Base-by-base conservation (phyloP, 176 grass and related monocot genomes). In the Phragmites australis region DNA sequence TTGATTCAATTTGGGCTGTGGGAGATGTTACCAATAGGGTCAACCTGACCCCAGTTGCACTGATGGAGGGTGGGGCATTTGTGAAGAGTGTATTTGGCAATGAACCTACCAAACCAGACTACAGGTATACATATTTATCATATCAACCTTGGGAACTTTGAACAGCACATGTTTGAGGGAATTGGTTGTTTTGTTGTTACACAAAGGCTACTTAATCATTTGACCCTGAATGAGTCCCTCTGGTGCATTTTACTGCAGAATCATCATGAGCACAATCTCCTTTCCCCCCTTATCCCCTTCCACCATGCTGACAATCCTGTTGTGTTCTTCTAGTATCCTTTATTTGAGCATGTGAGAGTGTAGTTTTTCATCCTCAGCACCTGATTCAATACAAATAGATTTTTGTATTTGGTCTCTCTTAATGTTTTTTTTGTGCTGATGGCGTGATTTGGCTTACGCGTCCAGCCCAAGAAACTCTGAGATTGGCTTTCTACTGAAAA, bases 1-100 rank as follows among this genome's bases (percentile, higher is more conserved):
- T 92, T 86, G 80, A 87, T 80, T 92, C 93, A 57, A 90, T 96
- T 53, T 96, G 90, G 93, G 93, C 93, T 26, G 85, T 96, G 31
- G 90, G 93, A 8, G 90, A 96, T 84, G 93, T 88, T 50, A 96
- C 93, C 63, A 83, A 92, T 82, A 86, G 90, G 72, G 21, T 96
- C 16, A 96, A 96, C 81, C 63, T 92, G 66, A 96, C 88, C 2
- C 93, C 93, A 52, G 88, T 92, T 79, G 93, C 93, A 75, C 77
- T 92, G 42, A 96, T 96, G 90, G 93, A 96, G 90, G 93, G 87
- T 65, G 79, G 72, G 57, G 87, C 88, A 78, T 81, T 96, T 74
- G 90, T 75, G 8, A 92, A 72, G 83, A 90, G 85, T 60, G 55
- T 90, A 30, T 96, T 96, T 78, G 74, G 76, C 42, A 90, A 88